Evolutionary conservation across 768 basidiomycete genomes (phyloP).

Genomic region (Boletus tomentosulus): DNA sequence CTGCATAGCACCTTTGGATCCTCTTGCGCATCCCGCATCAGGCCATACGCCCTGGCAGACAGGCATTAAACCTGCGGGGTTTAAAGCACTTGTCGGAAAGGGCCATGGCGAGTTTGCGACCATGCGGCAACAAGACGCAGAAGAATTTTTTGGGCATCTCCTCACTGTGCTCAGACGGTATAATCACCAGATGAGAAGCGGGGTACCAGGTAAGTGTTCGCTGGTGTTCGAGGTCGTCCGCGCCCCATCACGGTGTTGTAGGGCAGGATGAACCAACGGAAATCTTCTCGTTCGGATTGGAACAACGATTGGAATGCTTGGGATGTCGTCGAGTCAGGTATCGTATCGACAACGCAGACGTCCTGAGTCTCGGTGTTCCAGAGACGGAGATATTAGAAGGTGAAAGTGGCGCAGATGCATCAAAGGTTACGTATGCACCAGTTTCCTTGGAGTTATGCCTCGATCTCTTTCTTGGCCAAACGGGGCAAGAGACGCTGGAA

Average conservation of each 20-base stretch:
- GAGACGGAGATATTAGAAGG: slow-evolving; percentile 38
- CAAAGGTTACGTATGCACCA: slow-evolving; percentile 57
- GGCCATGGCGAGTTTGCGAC: slow-evolving; percentile 93
- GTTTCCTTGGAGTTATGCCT: slow-evolving; percentile 63
- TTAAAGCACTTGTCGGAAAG: slow-evolving; percentile 88
- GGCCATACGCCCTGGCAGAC: slow-evolving; percentile 48
- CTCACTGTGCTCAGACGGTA: slow-evolving; percentile 69
- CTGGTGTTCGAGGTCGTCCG: neutral
- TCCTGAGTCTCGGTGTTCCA: slow-evolving; percentile 77
- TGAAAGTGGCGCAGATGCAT: neutral
- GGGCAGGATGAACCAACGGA: slow-evolving; percentile 58
- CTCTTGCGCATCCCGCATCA: slow-evolving; percentile 28
- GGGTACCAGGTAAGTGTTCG: slow-evolving; percentile 31
- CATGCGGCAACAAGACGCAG: slow-evolving; percentile 96
- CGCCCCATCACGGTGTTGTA: neutral
- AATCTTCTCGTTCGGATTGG: slow-evolving; percentile 75
- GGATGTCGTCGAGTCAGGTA: slow-evolving; percentile 82
- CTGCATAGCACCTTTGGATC: slow-evolving; percentile 26
- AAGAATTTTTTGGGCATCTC: slow-evolving; percentile 88
- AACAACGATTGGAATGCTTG: slow-evolving; percentile 82
- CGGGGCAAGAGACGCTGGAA: slow-evolving; percentile 64
- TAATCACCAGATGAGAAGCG: slow-evolving; percentile 42
- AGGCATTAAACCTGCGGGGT: slow-evolving; percentile 75
- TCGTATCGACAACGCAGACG: slow-evolving; percentile 68
- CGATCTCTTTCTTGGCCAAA: slow-evolving; percentile 39